Percentiles rank a stretch among this genome's conserved stretches.
Evolutionary conservation across 331 rosid genomes (phyloP).

Genomic region (Quercus phellos): DNA sequence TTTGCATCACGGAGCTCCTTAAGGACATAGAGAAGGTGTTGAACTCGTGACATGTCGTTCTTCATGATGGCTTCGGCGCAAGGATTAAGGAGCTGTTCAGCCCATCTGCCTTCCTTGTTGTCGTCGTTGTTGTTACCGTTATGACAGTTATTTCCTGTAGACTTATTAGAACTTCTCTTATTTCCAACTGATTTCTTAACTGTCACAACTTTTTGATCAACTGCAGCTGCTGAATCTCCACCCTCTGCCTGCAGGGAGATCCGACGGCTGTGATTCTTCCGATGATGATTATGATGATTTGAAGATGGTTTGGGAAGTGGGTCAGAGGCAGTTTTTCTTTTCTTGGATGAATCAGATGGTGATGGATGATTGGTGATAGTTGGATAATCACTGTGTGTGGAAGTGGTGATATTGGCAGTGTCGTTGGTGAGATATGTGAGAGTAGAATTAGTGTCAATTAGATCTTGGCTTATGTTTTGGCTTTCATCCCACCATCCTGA

Average conservation of each 20-base stretch:
- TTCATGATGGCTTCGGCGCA: conserved; percentile 62
- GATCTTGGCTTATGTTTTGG: conserved; percentile 42
- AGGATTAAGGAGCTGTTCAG: conserved; percentile 85
- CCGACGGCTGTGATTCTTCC: conserved; percentile 33
- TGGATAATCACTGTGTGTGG: conserved; percentile 12
- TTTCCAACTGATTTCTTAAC: conserved; percentile 46
- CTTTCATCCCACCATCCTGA: conserved; percentile 59
- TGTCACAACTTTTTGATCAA: conserved; percentile 23
- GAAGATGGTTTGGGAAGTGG: conserved; percentile 32
- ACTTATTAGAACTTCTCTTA: conserved; percentile 46
- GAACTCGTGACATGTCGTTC: conserved; percentile 65
- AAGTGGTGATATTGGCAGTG: conserved; percentile 23
- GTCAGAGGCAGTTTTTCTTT: conserved; percentile 43
- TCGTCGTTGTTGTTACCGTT: conserved; percentile 36
- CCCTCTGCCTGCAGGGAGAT: conserved; percentile 23
- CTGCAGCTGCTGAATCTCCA: conserved; percentile 21
- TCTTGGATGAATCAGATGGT: conserved; percentile 49
- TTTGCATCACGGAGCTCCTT: conserved; percentile 71
- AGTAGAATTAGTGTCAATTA: conserved; percentile 18
- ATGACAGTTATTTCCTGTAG: conserved; percentile 43
- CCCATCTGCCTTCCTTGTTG: conserved; percentile 88
- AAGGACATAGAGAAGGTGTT: conserved; percentile 76
- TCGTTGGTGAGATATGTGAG: conserved; percentile 23
- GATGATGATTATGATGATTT: conserved; percentile 26
- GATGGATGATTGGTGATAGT: conserved; percentile 22